Evolutionary conservation across 495 filamentous ascomycete species (phyloP), one percentile per base, ranked within the genome.

Genomic region (Aspergillus kassunensis): DNA sequence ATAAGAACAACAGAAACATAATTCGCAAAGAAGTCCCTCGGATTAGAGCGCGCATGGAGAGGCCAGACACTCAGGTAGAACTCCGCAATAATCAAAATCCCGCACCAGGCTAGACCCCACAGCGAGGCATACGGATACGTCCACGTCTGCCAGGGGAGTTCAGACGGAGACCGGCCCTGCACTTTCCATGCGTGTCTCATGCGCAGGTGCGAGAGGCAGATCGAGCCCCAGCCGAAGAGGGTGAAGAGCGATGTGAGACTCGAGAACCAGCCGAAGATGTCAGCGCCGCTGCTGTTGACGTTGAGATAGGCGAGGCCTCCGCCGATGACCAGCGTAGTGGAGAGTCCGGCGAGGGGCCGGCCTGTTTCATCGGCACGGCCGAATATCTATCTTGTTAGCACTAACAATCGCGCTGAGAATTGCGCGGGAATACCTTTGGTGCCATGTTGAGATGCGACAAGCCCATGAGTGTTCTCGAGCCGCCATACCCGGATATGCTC

Each of bases 111-210:
- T 23, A 66, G 49, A 7, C 58, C 60, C 60, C 60, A 66, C 31
- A 35, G 54, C 2, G 63, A 57, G 10, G 52, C 48, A 40, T 59
- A 63, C 6, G 63, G 63, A 45, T 40, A 66, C 13, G 48, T 68
- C 69, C 58, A 72, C 54, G 61, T 64, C 62, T 53, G 72, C 74
- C 83, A 91, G 2, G 87, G 85, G 21, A 91, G 76, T 63, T 90
- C 85, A 19, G 85, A 78, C 0, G 84, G 53, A n/a, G 63, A 60
- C 34, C 78, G 78, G 19, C 82, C 86, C 18, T 87, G 81, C 37
- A 69, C 56, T 12, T 68, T 72, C 86, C 86, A 90, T 13, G 82
- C 84, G 21, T 53, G 56, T 21, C 85, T 81, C 72, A 87, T 86
- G 6, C 74, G 75, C 46, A 81, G 69, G 47, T 83, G 79, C 1